Percentiles rank a stretch among this genome's conserved stretches.
These are phyloP conservation scores for Kodamaea sagamina DNA, from an alignment of 805 yeast species.

Conservation along the genomic window DNA sequence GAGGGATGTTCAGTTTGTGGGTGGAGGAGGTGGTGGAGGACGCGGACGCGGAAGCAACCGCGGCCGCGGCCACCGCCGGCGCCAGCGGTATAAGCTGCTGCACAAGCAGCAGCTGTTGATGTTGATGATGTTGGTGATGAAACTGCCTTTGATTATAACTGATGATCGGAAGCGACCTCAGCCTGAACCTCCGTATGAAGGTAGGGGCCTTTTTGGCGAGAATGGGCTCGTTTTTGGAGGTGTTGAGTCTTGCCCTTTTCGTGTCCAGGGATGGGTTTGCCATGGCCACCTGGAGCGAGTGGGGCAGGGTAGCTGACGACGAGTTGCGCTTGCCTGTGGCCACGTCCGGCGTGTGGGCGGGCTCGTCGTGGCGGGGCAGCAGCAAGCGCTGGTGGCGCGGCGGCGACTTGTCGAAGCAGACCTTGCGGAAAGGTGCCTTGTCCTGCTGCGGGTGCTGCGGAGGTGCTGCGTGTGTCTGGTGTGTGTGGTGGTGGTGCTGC, in stretches of 20 bases:
- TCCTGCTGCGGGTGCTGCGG: too few species aligned
- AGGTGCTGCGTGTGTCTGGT: too few species aligned
- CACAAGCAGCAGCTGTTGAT: slow-evolving; percentile 12
- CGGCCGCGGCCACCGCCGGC: slow-evolving; percentile 4
- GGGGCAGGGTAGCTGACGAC: slow-evolving; percentile 18
- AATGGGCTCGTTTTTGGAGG: slow-evolving; percentile 13
- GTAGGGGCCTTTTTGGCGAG: slow-evolving; percentile 30
- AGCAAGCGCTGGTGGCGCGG: slow-evolving; percentile 2
- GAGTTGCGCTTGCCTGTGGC: slow-evolving; percentile 16
- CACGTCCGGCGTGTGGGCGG: not conserved
- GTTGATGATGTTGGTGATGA: slow-evolving; percentile 21
- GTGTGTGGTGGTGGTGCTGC: slow-evolving; percentile 2
- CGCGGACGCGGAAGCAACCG: slow-evolving; percentile 11
- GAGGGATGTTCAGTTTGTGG: slow-evolving; percentile 32
- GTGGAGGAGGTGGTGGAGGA: slow-evolving; percentile 14
- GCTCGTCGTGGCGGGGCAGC: slow-evolving; percentile 9
- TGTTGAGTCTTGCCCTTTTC: slow-evolving; percentile 26
- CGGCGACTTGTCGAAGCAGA: slow-evolving; percentile 31
- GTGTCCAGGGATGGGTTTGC: slow-evolving; percentile 16
- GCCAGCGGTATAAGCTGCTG: slow-evolving; percentile 2
- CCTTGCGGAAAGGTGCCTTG: slow-evolving; percentile 29
- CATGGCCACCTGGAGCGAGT: slow-evolving; percentile 8
- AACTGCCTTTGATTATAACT: slow-evolving; percentile 28
- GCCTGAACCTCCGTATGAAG: slow-evolving; percentile 37
- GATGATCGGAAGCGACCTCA: slow-evolving; percentile 45